Evolutionary conservation across 2,329 filamentous ascomycete species (phyloP), one percentile per base, ranked within the genome.

Genomic region (Claviceps sp.): DNA sequence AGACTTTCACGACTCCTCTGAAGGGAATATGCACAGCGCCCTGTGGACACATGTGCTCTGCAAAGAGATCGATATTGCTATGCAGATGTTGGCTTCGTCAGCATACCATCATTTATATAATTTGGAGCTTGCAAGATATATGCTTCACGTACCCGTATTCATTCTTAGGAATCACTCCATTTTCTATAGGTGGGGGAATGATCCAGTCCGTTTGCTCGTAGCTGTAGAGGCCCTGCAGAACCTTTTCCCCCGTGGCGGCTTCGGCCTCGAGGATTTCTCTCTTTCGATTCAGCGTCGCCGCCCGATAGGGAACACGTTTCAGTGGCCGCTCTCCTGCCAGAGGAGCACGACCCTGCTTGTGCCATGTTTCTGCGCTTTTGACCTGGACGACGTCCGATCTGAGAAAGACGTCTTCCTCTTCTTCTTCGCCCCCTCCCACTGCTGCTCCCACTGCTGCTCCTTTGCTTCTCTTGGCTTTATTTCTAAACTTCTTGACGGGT

Each of bases 351-450:
- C 93, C 93, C 72, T 96, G 91, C 65, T 96, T 96, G 65, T 97
- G 93, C 93, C 93, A 98, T 1, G 88, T 95, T 65, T 98, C 93
- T 1, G 87, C 85, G 30, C 88, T 94, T 66, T 95, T 90, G 65
- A 94, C 95, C 41, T 78, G 75, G 2, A 90, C 81, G 0, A 97
- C 81, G 58, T 97, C 90, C 50, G 79, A 77, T 37, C 91, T 82
- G 1, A 76, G 76, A 63, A 82, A 97, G 0, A 97, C 89, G 1
- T 87, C 82, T 63, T 95, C 89, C 54, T 87, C 79, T 44, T 87
- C 79, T 45, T 84, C 85, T 2, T 47, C 22, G 3, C 4, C 42
- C 7, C 16, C 43, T 45, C 4, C 24, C 11, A 1, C 24, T 45
- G 14, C 24, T 30, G 43, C 43, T 45, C 4, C 24, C 11, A 1